Evolutionary conservation across 257 asterid genomes (phyloP), one percentile per base, ranked within the genome.

Genomic region (Lycium ferocissimum): DNA sequence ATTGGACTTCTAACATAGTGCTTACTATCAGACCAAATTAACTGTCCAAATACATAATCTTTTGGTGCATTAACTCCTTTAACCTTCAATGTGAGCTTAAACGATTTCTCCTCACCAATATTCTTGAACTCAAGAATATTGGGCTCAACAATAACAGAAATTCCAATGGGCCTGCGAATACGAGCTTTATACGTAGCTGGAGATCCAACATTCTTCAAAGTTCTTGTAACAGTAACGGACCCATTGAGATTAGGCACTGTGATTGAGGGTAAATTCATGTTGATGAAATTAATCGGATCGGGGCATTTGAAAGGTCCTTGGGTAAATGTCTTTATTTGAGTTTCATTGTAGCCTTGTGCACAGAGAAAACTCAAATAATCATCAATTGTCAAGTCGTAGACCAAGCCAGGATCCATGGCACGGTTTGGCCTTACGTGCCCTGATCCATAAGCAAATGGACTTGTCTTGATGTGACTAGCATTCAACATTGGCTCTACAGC

Each of bases 351-450:
- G 69, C 97, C 97, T 17, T 90, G 88, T 12, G 95, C 86, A 80
- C 98, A 96, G 26, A 96, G 85, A 85, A 94, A 93, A 82, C 83
- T 63, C 61, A 96, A 84, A 92, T 96, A 93, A 82, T 96, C 99
- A 1, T 35, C 40, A 14, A 26, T 51, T 0, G 90, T 51, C 53
- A 92, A 81, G 85, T 96, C 99, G 10, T 96, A 96, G 14, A 96
- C 94, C 88, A 96, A 84, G 2, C 99, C 99, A 6, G 99, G 98
- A 81, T 96, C 94, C 97, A 92, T 92, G 14, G 99, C 99, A 0
- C 94, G 93, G 93, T 96, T 95, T 22, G 99, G 98, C 61, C 89
- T 87, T 58, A 95, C 90, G 53, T 96, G 98, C 10, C 99, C 99
- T 80, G 97, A 94, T 86, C 99, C 99, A 2, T 94, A 95, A 82